These are phyloP conservation scores for Colletotrichum cordylinicola DNA, from an alignment of 2,329 filamentous ascomycete species.

Conservation along the genomic window DNA sequence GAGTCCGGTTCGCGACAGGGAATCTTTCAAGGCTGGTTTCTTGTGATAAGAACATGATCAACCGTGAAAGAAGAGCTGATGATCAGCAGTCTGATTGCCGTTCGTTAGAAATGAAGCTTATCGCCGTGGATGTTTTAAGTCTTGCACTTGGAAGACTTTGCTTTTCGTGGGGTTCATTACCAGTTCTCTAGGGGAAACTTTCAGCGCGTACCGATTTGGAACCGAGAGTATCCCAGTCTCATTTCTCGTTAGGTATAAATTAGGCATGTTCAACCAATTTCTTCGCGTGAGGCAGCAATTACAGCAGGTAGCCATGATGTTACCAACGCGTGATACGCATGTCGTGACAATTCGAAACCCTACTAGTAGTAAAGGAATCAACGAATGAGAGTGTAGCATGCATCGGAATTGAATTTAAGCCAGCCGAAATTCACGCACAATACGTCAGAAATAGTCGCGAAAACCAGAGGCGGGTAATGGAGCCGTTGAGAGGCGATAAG, in stretches of 20 bases:
- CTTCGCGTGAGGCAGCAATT: neutral
- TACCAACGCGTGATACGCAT: neutral
- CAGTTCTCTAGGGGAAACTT: too few species aligned
- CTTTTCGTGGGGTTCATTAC: neutral
- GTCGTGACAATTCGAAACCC: accelerated
- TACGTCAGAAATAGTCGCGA: neutral
- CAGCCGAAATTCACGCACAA: accelerated
- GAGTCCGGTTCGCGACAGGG: neutral
- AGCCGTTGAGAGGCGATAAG: neutral
- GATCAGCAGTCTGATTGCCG: too few species aligned
- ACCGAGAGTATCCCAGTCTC: neutral
- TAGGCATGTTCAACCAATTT: neutral
- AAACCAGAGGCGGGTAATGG: neutral
- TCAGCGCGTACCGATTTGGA: accelerated
- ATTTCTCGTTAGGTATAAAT: neutral
- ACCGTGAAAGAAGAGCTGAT: too few species aligned
- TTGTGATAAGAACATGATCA: too few species aligned
- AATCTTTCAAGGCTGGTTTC: neutral
- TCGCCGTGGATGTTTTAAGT: neutral
- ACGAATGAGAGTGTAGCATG: neutral
- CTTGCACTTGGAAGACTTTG: neutral
- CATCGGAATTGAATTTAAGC: accelerated
- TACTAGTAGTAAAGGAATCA: neutral
- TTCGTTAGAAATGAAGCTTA: neutral
- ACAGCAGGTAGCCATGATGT: accelerated